These are phyloP conservation scores for Naegleria gruberi DNA, from an alignment of 208 protist genomes.

Conservation along the genomic window DNA sequence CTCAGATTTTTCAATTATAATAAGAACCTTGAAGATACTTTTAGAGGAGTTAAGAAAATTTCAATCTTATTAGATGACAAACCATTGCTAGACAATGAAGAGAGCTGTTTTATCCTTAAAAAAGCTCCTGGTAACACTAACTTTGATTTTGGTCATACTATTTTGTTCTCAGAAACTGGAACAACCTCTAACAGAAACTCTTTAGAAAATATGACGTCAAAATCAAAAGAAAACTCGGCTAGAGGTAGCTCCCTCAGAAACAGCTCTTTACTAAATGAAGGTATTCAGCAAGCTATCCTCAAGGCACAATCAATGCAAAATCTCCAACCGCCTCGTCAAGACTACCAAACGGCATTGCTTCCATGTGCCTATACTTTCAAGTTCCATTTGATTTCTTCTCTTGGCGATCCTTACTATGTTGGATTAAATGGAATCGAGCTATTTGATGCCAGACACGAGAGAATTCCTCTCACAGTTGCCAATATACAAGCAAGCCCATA, in stretches of 20 bases:
- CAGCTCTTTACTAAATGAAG: constrained; percentile 13
- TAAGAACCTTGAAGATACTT: constrained; percentile 9
- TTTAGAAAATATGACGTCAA: neutral
- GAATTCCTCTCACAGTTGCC: constrained; percentile 22
- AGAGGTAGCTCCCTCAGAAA: neutral
- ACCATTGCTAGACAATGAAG: neutral
- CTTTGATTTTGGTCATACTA: constrained; percentile 33
- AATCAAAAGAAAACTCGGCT: neutral
- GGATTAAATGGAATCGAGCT: constrained; percentile 59
- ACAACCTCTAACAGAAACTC: constrained; percentile 18
- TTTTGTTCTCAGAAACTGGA: constrained; percentile 5
- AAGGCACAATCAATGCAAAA: neutral
- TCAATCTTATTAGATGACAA: neutral
- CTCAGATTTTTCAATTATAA: constrained; percentile 7
- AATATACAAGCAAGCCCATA: constrained; percentile 17
- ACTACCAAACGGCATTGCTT: constrained; percentile 27
- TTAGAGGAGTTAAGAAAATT: constrained; percentile 19
- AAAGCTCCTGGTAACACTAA: constrained; percentile 24
- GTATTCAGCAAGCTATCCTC: constrained; percentile 15
- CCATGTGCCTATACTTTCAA: constrained; percentile 38
- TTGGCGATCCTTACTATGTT: constrained; percentile 51
- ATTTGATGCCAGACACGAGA: constrained; percentile 35
- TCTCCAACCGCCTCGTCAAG: neutral
- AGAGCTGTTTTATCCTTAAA: constrained; percentile 5
- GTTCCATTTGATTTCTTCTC: constrained; percentile 42